Percentiles rank a stretch among this genome's conserved stretches.
These are phyloP conservation scores for Cladosporium sp. DNA, from an alignment of 2,329 filamentous ascomycete genomes.

Conservation along the genomic window DNA sequence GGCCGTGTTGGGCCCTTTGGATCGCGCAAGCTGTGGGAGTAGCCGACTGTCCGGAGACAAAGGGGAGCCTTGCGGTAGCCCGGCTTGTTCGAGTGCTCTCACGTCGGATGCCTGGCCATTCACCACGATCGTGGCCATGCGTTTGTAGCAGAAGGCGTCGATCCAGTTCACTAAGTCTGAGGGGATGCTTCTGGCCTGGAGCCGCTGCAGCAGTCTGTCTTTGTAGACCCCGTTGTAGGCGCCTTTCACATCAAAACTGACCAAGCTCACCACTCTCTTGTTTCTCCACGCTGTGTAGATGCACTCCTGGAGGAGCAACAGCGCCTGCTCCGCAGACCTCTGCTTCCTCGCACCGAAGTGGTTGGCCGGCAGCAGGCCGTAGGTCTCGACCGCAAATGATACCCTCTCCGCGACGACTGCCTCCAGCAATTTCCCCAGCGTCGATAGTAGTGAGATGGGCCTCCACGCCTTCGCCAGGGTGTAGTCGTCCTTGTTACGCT, in stretches of 20 bases:
- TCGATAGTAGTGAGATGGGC: no score
- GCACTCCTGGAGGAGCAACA: neutral
- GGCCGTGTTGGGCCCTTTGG: no score
- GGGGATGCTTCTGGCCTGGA: constrained; percentile 26
- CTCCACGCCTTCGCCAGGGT: no score
- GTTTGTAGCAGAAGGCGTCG: constrained; percentile 24
- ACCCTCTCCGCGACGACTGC: no score
- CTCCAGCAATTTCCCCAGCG: no score
- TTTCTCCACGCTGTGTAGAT: neutral
- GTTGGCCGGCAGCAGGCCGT: no score
- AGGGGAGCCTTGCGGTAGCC: constrained; percentile 28
- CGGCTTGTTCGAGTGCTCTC: constrained; percentile 9
- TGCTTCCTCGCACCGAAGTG: no score
- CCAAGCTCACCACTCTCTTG: constrained; percentile 15
- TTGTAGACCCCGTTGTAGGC: no score
- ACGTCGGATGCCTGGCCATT: neutral
- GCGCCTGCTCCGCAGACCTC: neutral
- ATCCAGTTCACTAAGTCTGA: constrained; percentile 21
- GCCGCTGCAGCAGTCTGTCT: neutral
- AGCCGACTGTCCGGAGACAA: constrained; percentile 18
- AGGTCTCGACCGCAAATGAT: no score
- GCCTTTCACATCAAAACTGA: constrained; percentile 25
- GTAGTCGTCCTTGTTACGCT: no score
- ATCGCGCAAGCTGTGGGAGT: no score
- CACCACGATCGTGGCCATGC: constrained; percentile 14